Percentiles rank a stretch among this genome's conserved stretches.
These are phyloP conservation scores for Colletotrichum sp. DNA, from an alignment of 2,329 filamentous ascomycete genomes.

Conservation along the genomic window DNA sequence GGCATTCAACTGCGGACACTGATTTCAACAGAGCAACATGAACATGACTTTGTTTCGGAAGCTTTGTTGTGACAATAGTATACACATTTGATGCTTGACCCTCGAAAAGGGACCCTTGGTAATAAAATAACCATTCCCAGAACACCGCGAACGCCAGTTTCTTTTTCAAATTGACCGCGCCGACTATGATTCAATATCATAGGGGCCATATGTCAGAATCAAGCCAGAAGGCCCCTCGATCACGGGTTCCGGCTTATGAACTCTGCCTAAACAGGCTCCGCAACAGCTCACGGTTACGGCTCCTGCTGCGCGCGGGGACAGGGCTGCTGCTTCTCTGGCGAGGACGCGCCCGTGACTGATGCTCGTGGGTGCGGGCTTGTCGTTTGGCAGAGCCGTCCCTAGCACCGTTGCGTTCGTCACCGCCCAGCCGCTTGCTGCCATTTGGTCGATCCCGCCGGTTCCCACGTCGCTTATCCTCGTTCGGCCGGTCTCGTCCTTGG, in stretches of 20 bases:
- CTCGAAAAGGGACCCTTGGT: not conserved
- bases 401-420: not conserved
- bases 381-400: not conserved
- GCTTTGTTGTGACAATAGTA: not conserved
- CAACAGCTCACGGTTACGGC: not conserved
- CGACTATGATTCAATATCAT: not conserved
- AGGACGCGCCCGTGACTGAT: not conserved
- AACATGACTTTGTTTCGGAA: not conserved
- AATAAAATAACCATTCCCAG: not conserved
- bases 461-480: not conserved
- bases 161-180: not conserved
- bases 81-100: not conserved
- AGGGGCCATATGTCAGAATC: not conserved
- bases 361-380: not conserved
- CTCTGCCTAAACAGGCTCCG: not conserved
- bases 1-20: slow-evolving; percentile 11
- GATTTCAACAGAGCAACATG: not conserved
- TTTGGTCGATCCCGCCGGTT: not conserved
- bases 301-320: not conserved
- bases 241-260: not conserved
- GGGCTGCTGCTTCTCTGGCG: not conserved
- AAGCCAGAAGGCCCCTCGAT: too few species aligned
- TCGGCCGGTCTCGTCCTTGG: not conserved
- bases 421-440: not conserved
- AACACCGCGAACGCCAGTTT: slow-evolving; percentile 17